These are phyloP conservation scores for Hyphopichia wangnamkhiaoensis DNA, from an alignment of 1,139 yeast species.

Conservation along the genomic window DNA sequence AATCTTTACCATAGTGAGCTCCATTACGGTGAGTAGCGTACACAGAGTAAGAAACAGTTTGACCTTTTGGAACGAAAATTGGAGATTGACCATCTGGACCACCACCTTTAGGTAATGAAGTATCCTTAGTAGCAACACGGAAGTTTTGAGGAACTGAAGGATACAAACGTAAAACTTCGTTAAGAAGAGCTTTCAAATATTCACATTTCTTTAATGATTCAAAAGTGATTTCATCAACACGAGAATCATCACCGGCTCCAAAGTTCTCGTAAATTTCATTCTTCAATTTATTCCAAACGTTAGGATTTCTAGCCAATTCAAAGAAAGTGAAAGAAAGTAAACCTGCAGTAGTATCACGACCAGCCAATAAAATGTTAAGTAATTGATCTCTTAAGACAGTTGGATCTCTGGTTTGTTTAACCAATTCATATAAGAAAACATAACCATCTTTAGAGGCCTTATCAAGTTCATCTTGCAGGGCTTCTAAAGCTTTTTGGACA, in stretches of 20 bases:
- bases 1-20: slow-evolving; percentile 47
- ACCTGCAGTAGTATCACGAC: slow-evolving; percentile 61
- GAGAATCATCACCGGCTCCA: slow-evolving; percentile 29
- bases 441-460: slow-evolving; percentile 40
- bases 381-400: slow-evolving; percentile 52
- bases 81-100: slow-evolving; percentile 47
- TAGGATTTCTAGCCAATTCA: slow-evolving; percentile 47
- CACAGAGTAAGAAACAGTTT: slow-evolving; percentile 37
- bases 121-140: slow-evolving; percentile 44
- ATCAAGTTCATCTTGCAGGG: slow-evolving; percentile 33
- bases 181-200: slow-evolving; percentile 49
- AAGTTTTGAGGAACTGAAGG: slow-evolving; percentile 56
- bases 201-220: slow-evolving; percentile 51
- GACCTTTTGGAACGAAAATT: slow-evolving; percentile 43
- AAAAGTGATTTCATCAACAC: slow-evolving; percentile 32
- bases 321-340: slow-evolving; percentile 48
- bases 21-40: slow-evolving; percentile 43
- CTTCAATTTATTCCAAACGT: slow-evolving; percentile 38
- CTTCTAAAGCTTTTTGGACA: slow-evolving; percentile 29
- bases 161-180: slow-evolving; percentile 52
- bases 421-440: slow-evolving; percentile 52
- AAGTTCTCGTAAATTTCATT: slow-evolving; percentile 34
- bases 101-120: slow-evolving; percentile 56
- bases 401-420: slow-evolving; percentile 51
- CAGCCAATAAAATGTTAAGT: slow-evolving; percentile 54